Conservation (phyloP, 495 filamentous ascomycete species). For the Aspergillus diversus region DNA sequence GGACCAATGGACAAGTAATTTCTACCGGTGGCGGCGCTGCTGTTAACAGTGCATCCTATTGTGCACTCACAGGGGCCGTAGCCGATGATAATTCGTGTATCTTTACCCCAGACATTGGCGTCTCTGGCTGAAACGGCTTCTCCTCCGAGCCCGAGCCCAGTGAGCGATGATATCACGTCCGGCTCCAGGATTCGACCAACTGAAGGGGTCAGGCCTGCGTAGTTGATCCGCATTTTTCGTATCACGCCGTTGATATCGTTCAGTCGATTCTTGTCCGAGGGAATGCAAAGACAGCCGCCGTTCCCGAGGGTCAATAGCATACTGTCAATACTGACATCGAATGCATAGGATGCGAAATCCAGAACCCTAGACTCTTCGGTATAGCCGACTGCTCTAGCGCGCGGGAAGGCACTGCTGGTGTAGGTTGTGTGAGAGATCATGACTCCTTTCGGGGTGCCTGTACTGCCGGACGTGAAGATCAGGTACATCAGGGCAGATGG, state of each 20-base stretch:
- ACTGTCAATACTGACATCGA: constrained; percentile 51
- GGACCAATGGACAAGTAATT: constrained; percentile 42
- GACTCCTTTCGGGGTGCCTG: constrained; percentile 59
- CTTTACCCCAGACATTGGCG: constrained; percentile 41
- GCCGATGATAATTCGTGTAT: constrained; percentile 48
- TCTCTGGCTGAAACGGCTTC: constrained; percentile 51
- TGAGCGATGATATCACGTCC: constrained; percentile 49
- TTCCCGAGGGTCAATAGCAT: constrained; percentile 48
- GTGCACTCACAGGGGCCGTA: constrained; percentile 58
- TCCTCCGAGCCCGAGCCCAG: constrained; percentile 52
- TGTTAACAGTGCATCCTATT: constrained; percentile 50
- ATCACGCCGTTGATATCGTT: constrained; percentile 54
- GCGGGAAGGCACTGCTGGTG: constrained; percentile 43
- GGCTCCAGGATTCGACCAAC: constrained; percentile 49
- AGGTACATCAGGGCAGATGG: constrained; percentile 41
- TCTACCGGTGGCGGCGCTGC: constrained; percentile 43
- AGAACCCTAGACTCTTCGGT: constrained; percentile 41
- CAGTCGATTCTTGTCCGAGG: constrained; percentile 52
- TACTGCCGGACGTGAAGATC: constrained; percentile 59
- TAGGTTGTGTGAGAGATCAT: constrained; percentile 52
- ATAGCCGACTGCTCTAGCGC: constrained; percentile 42
- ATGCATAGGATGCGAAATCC: constrained; percentile 51
- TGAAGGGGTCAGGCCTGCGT: constrained; percentile 54
- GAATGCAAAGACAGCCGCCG: constrained; percentile 56
- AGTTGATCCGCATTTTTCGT: constrained; percentile 46